These are phyloP conservation scores for Henningerozyma blattae DNA, from an alignment of 805 yeast species.

Conservation along the genomic window DNA sequence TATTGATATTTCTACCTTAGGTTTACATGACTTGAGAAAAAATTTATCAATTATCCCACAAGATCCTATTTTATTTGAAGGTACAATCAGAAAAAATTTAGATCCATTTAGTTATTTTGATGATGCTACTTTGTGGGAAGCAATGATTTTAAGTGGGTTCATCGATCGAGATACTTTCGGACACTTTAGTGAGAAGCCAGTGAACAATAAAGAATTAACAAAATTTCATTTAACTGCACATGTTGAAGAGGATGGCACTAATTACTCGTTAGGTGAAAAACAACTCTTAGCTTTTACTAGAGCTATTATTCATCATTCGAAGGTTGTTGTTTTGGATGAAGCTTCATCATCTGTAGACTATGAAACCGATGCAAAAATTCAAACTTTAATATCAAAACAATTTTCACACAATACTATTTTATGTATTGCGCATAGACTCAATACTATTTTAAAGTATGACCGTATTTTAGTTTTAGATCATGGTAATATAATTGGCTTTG, in stretches of 20 bases:
- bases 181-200: constrained; percentile 20
- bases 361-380: constrained; percentile 56
- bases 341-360: constrained; percentile 69
- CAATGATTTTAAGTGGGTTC: constrained; percentile 51
- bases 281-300: constrained; percentile 60
- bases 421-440: constrained; percentile 61
- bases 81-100: constrained; percentile 53
- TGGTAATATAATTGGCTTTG: constrained; percentile 44
- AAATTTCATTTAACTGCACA: constrained; percentile 48
- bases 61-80: constrained; percentile 67
- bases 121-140: constrained; percentile 47
- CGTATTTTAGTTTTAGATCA: constrained; percentile 44
- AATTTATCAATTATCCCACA: constrained; percentile 66
- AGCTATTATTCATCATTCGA: constrained; percentile 51
- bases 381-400: constrained; percentile 42
- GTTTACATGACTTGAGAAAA: constrained; percentile 49
- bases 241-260: constrained; percentile 58
- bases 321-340: constrained; percentile 56
- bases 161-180: constrained; percentile 29
- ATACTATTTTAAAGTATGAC: constrained; percentile 48
- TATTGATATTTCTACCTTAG: constrained; percentile 46
- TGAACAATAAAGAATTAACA: constrained; percentile 18
- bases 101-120: constrained; percentile 65
- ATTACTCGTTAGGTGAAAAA: constrained; percentile 60
- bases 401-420: constrained; percentile 52